Conservation (phyloP, 1,284 basidiomycete species). For the Apiotrichum brassicae region DNA sequence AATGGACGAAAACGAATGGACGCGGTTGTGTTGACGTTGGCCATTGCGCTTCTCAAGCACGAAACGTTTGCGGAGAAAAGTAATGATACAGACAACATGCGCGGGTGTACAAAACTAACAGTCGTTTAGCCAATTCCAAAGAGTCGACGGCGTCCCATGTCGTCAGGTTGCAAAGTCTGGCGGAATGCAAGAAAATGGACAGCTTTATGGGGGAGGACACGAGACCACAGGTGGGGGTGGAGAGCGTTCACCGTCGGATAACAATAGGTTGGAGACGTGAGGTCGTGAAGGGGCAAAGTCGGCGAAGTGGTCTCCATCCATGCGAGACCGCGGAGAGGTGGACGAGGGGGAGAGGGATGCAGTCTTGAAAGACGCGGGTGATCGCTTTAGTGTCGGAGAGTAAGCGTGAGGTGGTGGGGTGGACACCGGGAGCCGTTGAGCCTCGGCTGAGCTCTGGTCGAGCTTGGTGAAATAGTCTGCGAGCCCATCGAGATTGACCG, state of each 20-base stretch:
- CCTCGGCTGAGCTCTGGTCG: slow-evolving; percentile 6
- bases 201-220: neutral
- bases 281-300: slow-evolving; percentile 15
- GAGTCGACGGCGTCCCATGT: too few relatives aligned
- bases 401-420: neutral
- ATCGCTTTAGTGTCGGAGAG: neutral
- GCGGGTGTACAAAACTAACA: too few relatives aligned
- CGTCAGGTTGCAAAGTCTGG: too few relatives aligned
- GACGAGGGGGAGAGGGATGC: neutral
- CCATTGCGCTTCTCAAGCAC: too few relatives aligned
- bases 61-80: too few relatives aligned
- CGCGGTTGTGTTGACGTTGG: too few relatives aligned
- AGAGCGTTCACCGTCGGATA: neutral
- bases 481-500: slow-evolving; percentile 13
- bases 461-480: slow-evolving; percentile 11
- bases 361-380: neutral
- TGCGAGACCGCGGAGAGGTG: neutral
- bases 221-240: neutral
- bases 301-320: neutral
- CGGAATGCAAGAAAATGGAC: too few relatives aligned
- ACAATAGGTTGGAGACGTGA: slow-evolving; percentile 8
- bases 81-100: too few relatives aligned
- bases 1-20: too few relatives aligned
- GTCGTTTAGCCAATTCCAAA: too few relatives aligned
- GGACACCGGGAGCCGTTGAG: neutral